A percentile compares a stretch with the other conserved stretches of the same genome.
phyloP scores from a whole-genome alignment of 352 stramenopile genomes.

The Saprolegnia diclina region DNA sequence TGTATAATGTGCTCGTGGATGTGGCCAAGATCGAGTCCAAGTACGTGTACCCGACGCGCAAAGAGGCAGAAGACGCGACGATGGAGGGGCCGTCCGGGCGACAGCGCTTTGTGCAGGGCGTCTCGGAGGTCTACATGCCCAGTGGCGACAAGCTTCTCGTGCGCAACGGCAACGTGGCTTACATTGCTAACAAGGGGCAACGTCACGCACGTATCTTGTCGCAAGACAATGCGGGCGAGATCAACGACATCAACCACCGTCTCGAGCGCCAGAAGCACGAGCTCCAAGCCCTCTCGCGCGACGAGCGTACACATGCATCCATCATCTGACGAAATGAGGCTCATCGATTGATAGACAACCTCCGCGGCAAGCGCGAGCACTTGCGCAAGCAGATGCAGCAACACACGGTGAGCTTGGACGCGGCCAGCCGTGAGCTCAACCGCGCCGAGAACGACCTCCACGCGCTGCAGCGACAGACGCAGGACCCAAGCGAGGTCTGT shows the following conservation, averaged over 20 bases:
- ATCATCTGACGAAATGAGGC: background rate
- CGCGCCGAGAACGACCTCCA: constrained; percentile 26
- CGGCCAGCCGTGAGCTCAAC: background rate
- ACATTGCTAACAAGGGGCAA: constrained; percentile 68
- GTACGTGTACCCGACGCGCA: constrained; percentile 57
- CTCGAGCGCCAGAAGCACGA: constrained; percentile 42
- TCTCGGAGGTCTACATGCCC: constrained; percentile 64
- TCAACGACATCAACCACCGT: constrained; percentile 41
- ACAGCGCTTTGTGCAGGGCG: constrained; percentile 55
- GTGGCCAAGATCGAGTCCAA: constrained; percentile 74
- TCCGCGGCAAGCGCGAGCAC: background rate
- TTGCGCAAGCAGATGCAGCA: constrained; percentile 10
- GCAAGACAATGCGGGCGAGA: constrained; percentile 59
- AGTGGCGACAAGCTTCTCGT: constrained; percentile 75
- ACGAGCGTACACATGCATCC: constrained; percentile 14
- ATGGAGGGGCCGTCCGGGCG: constrained; percentile 50
- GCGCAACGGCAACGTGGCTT: constrained; percentile 66
- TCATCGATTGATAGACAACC: constrained; percentile 3
- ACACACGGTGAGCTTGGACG: background rate
- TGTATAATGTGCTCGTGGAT: constrained; percentile 79
- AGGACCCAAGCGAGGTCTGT: constrained; percentile 26
- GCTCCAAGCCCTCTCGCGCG: constrained; percentile 47
- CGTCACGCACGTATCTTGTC: constrained; percentile 64
- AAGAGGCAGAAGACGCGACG: constrained; percentile 46
- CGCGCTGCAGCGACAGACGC: constrained; percentile 50